Conservation (phyloP, 345 rosid species). For the Arabis hirsuta region DNA sequence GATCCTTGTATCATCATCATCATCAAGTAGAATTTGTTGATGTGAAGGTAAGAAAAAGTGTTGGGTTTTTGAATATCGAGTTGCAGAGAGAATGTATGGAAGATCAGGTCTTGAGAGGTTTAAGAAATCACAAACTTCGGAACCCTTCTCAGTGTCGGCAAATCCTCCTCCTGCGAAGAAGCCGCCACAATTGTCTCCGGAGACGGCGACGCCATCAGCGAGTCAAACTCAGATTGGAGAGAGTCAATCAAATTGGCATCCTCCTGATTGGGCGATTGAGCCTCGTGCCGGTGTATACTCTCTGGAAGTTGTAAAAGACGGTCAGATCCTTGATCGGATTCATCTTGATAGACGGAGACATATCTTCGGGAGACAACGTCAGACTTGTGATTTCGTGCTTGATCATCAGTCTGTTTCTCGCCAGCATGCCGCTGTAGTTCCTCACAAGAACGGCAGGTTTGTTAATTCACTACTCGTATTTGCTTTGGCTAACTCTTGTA, state of each 20-base stretch:
- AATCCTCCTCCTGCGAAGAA: constrained; percentile 55
- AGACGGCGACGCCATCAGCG: constrained; percentile 50
- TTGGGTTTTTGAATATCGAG: not conserved
- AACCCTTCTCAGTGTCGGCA: constrained; percentile 76
- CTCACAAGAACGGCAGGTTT: constrained; percentile 43
- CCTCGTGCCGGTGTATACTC: constrained; percentile 84
- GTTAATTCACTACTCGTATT: constrained; percentile 33
- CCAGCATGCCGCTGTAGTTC: constrained; percentile 84
- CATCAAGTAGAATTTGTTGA: not conserved
- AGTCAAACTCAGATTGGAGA: constrained; percentile 66
- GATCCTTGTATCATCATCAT: not conserved
- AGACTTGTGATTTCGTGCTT: constrained; percentile 87
- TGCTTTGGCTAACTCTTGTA: constrained; percentile 35
- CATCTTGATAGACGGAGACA: constrained; percentile 74
- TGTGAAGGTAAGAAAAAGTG: not conserved
- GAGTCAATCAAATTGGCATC: constrained; percentile 88
- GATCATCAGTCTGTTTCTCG: constrained; percentile 51
- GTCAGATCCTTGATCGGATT: constrained; percentile 80
- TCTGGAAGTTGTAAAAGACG: constrained; percentile 88
- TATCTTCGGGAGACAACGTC: constrained; percentile 87
- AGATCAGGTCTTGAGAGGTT: constrained; percentile 90
- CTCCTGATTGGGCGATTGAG: constrained; percentile 96
- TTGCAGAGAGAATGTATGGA: constrained; percentile 68
- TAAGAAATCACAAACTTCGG: constrained; percentile 84
- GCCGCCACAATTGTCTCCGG: constrained; percentile 45